These are phyloP conservation scores for Aegilops bicornis DNA, from an alignment of 176 grass and related monocot species.

Conservation along the genomic window DNA sequence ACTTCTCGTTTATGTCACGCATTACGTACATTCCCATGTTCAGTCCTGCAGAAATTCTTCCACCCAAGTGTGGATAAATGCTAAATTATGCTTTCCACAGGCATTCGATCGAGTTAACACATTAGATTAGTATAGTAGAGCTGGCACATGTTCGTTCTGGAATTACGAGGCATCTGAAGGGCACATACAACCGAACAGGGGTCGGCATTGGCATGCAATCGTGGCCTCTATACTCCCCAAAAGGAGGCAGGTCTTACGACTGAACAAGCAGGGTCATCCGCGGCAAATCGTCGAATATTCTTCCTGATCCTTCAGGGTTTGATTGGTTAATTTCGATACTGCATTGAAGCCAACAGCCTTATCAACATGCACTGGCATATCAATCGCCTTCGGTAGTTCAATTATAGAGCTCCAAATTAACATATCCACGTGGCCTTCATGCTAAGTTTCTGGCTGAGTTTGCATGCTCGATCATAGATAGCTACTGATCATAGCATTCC, in stretches of 20 bases:
- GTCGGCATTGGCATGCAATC: not conserved
- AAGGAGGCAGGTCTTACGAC: not conserved
- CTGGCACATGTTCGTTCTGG: not conserved
- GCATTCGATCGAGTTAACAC: not conserved
- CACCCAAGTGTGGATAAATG: not conserved
- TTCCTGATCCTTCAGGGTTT: not conserved
- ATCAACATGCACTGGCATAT: conserved; percentile 4
- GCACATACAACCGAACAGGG: not conserved
- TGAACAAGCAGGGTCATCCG: not conserved
- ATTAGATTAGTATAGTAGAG: not conserved
- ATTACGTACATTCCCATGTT: not conserved
- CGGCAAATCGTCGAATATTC: conserved; percentile 22
- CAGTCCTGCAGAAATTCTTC: too few relatives aligned
- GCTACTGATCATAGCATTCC: not conserved
- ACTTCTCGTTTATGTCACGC: not conserved
- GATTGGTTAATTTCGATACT: not conserved
- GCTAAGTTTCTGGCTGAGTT: not conserved
- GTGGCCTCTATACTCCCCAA: conserved; percentile 3
- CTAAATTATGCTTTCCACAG: not conserved
- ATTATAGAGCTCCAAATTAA: not conserved
- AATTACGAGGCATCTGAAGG: conserved; percentile 14
- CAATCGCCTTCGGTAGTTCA: not conserved
- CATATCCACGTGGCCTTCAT: not conserved
- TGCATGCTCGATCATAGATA: not conserved
- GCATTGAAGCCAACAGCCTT: not conserved